Percentiles rank a stretch among this genome's conserved stretches.
These are phyloP conservation scores for Russula virescens DNA, from an alignment of 768 basidiomycete genomes.

Conservation along the genomic window DNA sequence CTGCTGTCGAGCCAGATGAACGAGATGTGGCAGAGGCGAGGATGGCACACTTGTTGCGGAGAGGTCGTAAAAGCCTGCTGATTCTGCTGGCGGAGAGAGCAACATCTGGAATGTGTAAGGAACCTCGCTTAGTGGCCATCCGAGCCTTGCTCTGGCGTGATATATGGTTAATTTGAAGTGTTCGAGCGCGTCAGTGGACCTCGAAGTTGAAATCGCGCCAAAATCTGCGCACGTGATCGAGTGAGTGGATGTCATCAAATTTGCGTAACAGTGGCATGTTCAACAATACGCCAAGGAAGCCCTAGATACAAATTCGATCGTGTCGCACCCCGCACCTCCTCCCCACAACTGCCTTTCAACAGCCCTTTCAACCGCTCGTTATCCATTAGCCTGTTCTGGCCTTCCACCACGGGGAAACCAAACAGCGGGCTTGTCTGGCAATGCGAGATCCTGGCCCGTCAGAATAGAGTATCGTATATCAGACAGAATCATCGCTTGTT, in stretches of 20 bases:
- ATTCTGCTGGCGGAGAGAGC: conserved; percentile 38
- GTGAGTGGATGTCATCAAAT: no score
- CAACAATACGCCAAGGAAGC: no score
- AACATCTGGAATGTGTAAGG: not conserved
- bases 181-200: no score
- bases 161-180: no score
- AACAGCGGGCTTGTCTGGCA: conserved; percentile 79
- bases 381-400: conserved; percentile 30
- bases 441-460: conserved; percentile 73
- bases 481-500: conserved; percentile 83
- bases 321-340: not conserved
- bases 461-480: conserved; percentile 84
- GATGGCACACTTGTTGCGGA: conserved; percentile 41
- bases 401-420: conserved; percentile 32
- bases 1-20: conserved; percentile 22
- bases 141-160: not conserved
- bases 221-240: no score
- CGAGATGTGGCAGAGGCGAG: conserved; percentile 31
- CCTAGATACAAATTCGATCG: not conserved
- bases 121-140: not conserved
- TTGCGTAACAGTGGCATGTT: no score
- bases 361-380: conserved; percentile 31
- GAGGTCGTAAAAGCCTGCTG: conserved; percentile 43
- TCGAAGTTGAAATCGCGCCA: no score
- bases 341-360: conserved; percentile 20